phyloP scores from a whole-genome alignment of 345 rosid species.

The Dimocarpus longan region DNA sequence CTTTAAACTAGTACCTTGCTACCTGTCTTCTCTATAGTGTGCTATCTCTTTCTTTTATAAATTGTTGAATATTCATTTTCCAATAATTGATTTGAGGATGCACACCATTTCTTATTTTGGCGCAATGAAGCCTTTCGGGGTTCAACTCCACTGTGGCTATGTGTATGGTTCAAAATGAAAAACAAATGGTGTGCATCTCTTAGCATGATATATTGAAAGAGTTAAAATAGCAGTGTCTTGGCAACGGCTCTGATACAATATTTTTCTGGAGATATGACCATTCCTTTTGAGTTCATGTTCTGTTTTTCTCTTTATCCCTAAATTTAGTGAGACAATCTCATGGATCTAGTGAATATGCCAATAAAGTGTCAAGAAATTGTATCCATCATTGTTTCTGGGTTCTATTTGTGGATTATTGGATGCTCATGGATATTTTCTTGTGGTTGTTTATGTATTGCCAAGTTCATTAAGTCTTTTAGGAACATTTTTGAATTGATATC shows the following conservation, averaged over 20 bases:
- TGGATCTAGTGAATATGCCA: background rate
- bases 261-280: background rate
- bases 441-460: background rate
- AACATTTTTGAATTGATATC: background rate
- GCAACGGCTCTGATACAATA: background rate
- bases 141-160: background rate
- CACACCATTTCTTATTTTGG: background rate
- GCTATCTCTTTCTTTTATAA: slow-evolving; percentile 2
- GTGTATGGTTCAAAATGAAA: no score
- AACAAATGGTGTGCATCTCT: background rate
- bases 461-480: background rate
- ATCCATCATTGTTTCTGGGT: background rate
- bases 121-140: background rate
- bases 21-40: background rate
- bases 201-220: background rate
- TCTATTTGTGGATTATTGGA: background rate
- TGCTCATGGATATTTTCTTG: background rate
- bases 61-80: background rate
- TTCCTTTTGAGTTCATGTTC: background rate
- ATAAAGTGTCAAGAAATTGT: background rate
- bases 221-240: background rate
- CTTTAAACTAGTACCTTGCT: background rate
- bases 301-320: background rate
- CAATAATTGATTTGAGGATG: background rate
- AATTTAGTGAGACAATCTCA: background rate